These are phyloP conservation scores for Flaveria bidentis DNA, from an alignment of 129 eudicot species.

Conservation along the genomic window DNA sequence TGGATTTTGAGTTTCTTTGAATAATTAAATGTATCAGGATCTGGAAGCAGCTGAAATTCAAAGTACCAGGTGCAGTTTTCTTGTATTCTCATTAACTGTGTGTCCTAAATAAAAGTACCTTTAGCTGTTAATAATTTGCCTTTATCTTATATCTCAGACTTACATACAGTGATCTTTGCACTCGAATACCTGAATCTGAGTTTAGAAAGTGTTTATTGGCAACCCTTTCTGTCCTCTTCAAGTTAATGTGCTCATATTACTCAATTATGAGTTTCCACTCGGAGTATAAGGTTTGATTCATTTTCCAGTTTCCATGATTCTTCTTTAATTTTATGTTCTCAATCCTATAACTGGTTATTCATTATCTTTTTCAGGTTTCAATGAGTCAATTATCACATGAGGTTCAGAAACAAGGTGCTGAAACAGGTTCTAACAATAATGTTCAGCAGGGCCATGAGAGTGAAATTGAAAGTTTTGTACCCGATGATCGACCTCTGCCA, in stretches of 20 bases:
- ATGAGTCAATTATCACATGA: constrained; percentile 31
- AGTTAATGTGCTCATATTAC: constrained; percentile 82
- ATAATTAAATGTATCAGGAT: constrained; percentile 59
- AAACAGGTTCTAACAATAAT: constrained; percentile 27
- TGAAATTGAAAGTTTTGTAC: constrained; percentile 30
- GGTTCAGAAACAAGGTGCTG: constrained; percentile 43
- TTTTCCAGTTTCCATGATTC: constrained; percentile 15
- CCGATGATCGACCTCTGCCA: constrained; percentile 33
- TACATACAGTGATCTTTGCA: constrained; percentile 95
- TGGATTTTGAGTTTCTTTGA: constrained; percentile 21
- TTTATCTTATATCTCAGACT: constrained; percentile 52
- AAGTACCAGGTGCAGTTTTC: constrained; percentile 53
- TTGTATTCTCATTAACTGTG: constrained; percentile 11
- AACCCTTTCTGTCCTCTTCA: constrained; percentile 73
- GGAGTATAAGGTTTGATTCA: constrained; percentile 54
- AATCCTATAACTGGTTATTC: constrained; percentile 14
- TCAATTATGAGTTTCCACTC: constrained; percentile 82
- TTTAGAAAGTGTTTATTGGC: constrained; percentile 82
- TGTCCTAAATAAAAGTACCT: neutral
- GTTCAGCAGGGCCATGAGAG: constrained; percentile 41
- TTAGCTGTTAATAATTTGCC: constrained; percentile 24
- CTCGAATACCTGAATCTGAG: constrained; percentile 89
- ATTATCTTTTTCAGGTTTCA: constrained; percentile 40
- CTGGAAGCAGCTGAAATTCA: constrained; percentile 49
- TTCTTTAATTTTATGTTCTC: constrained; percentile 2